Evolutionary conservation across 75 land plant species (phyloP).

Genomic region (Gnetum montanum): DNA sequence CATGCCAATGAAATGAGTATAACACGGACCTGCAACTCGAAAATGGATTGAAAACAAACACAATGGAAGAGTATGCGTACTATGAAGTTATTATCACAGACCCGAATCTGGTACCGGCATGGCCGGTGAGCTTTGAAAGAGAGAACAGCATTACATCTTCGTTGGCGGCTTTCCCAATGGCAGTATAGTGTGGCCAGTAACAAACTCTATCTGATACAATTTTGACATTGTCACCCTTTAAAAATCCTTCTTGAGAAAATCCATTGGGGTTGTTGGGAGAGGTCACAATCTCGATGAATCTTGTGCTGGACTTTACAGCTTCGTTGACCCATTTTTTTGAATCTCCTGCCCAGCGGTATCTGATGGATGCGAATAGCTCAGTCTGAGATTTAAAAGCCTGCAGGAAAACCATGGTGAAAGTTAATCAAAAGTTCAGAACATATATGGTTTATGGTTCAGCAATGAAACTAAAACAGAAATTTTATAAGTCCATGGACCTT

Average conservation of each 20-base stretch:
- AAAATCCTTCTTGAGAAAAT: slow-evolving; percentile 15
- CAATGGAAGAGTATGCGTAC: background rate
- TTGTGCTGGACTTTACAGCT: slow-evolving; percentile 1
- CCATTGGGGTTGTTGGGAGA: slow-evolving; percentile 70
- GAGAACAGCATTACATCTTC: slow-evolving; percentile 73
- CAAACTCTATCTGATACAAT: slow-evolving; percentile 58
- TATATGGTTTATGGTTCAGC: background rate
- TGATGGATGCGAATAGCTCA: slow-evolving; percentile 18
- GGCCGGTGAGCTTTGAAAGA: slow-evolving; percentile 68
- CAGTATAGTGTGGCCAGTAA: slow-evolving; percentile 81
- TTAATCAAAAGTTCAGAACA: no score
- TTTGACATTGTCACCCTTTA: slow-evolving; percentile 14
- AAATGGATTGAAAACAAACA: background rate
- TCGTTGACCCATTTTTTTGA: slow-evolving; percentile 12
- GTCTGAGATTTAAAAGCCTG: slow-evolving; percentile 44
- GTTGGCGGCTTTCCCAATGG: slow-evolving; percentile 47
- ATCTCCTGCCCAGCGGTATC: slow-evolving; percentile 45
- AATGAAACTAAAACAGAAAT: background rate
- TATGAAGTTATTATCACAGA: slow-evolving; percentile 6
- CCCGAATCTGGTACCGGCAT: slow-evolving; percentile 75
- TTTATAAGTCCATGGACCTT: background rate
- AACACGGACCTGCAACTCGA: background rate
- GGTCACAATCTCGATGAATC: slow-evolving; percentile 13
- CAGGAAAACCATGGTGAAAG: background rate
- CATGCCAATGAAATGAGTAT: background rate